phyloP scores from a whole-genome alignment of 2,329 filamentous ascomycete species.

The Fusarium floridanum region DNA sequence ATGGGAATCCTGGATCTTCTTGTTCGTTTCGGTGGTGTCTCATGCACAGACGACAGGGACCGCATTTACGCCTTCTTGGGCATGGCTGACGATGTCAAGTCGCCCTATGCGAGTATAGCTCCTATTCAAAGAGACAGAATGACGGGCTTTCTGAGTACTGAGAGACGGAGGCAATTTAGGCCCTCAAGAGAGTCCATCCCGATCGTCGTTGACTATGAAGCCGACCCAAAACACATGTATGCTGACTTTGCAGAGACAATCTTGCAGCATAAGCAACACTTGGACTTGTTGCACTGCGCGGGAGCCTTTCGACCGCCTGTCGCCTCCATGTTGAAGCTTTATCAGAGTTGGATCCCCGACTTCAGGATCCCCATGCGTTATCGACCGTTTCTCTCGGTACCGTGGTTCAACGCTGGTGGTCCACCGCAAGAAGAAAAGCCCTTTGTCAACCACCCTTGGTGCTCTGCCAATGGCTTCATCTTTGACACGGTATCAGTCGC shows the following conservation, averaged over 20 bases:
- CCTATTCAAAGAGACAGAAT: neutral
- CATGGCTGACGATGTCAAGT: neutral
- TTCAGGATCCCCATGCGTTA: neutral
- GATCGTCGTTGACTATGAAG: neutral
- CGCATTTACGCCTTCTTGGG: neutral
- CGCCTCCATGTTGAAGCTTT: neutral
- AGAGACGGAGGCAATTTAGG: neutral
- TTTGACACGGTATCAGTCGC: neutral
- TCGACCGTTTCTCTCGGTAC: neutral
- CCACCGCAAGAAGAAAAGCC: neutral
- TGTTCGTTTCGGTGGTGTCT: neutral
- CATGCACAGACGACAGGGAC: neutral
- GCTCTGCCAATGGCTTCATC: neutral
- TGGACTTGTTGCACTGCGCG: neutral
- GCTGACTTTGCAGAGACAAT: neutral
- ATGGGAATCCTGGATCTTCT: neutral
- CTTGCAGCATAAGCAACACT: neutral
- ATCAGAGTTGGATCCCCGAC: neutral
- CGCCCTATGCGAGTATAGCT: neutral
- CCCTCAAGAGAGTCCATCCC: neutral
- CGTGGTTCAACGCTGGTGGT: neutral
- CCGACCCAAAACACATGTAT: neutral
- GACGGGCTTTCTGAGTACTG: neutral
- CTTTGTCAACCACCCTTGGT: neutral
- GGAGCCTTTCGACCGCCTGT: neutral